Evolutionary conservation across 208 protist species (phyloP).

Genomic region (Acanthamoeba lenticulata): DNA sequence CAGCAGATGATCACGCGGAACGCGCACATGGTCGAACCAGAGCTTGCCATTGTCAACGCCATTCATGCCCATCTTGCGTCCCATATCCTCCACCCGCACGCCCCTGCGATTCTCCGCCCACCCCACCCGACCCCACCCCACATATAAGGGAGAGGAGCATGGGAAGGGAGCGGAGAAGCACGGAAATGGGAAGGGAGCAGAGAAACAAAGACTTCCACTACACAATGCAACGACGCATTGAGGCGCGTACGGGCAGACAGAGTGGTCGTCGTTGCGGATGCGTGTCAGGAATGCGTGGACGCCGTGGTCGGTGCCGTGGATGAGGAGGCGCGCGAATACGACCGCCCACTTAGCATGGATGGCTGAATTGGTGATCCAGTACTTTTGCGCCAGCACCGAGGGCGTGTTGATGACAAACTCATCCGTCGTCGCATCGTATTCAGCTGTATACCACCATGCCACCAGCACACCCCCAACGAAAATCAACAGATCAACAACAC

Average conservation of each 20-base stretch:
- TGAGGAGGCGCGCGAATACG: conserved; percentile 82
- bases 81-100: conserved; percentile 86
- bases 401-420: conserved; percentile 86
- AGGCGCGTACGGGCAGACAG: not conserved
- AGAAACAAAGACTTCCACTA: too few species aligned
- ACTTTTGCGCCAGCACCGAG: conserved; percentile 78
- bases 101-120: too few species aligned
- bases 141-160: too few species aligned
- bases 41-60: conserved; percentile 87
- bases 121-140: too few species aligned
- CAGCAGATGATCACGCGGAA: conserved; percentile 81
- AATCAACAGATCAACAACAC: not conserved
- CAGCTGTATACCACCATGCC: too few species aligned
- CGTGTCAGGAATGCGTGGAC: conserved; percentile 83
- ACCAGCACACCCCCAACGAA: too few species aligned
- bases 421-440: conserved; percentile 81
- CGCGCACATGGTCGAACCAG: conserved; percentile 85
- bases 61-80: conserved; percentile 81
- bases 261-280: conserved; percentile 78
- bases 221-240: too few species aligned
- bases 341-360: conserved; percentile 75
- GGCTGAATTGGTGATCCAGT: conserved; percentile 85
- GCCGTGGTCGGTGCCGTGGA: conserved; percentile 74
- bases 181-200: too few species aligned
- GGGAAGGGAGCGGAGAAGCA: too few species aligned